Base-by-base conservation (phyloP, 768 basidiomycete species). In the Termitomyces eurrhizus region DNA sequence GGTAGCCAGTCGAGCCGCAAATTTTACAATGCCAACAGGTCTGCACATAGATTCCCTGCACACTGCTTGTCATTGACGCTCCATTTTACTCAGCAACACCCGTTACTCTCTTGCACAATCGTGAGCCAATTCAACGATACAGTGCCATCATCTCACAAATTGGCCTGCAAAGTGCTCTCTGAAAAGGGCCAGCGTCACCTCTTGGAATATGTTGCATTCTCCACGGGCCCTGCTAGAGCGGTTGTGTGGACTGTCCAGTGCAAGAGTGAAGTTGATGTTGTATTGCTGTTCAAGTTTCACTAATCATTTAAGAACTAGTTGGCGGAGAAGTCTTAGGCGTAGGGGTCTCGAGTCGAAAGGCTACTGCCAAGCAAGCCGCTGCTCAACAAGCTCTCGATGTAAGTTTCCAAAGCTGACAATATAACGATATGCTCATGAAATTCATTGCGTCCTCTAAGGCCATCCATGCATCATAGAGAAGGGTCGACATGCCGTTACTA, bases 211-310 rank as follows among this genome's bases (percentile, higher is more conserved):
- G 71, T 60, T 11, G 80, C 82, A 52, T 66, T 62, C 1, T 63
- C 36, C 1, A 65, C 71, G 7, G 86, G 86, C 1, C 80, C 75
- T 0, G 58, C 77, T 9, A 69, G 82, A 64, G 70, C 73, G 11
- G 63, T 73, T 36, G 57, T 66, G 26, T 89, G 86, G 87, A 83
- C 76, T 12, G 69, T 76, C 21, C 69, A 77, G 29, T 88, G 84
- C 71, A 86, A 83, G 72, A 74, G 87, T 87, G 63, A 64, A 82
- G 7, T 5, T 36, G 6, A 18, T 13, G 35, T 29, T 24, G 24
- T 56, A 54, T 52, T 24, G 14, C 12, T 32, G 52, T 52, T 7
- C 21, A 13, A 24, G 11, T 36, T 37, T 18, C 18, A 42, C 58
- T 57, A 62, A 54, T 55, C 65, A 50, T 36, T 7, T 14, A 8